Conservation (phyloP, 2,329 filamentous ascomycete species). For the Elsinoe necatrix region DNA sequence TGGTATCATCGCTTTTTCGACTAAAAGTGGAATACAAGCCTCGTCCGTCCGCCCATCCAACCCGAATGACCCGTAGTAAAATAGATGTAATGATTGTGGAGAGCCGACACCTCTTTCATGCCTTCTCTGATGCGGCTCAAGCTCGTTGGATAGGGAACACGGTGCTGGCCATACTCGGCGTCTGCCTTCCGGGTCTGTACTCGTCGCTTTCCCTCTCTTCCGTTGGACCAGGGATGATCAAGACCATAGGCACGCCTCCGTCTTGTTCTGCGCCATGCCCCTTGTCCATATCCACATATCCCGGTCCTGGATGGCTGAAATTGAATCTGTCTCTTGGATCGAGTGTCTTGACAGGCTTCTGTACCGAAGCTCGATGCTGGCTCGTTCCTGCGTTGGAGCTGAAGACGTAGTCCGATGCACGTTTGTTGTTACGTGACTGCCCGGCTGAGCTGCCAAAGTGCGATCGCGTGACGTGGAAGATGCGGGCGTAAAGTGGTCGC, state of each 20-base stretch:
- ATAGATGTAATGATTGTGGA: background rate
- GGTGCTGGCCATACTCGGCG: constrained; percentile 6
- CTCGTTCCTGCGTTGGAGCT: background rate
- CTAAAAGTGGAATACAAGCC: background rate
- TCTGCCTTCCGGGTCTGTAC: background rate
- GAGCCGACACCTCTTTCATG: background rate
- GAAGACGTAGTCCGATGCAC: background rate
- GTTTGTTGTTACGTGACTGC: background rate
- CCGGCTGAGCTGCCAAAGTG: constrained; percentile 1
- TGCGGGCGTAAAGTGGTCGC: constrained; percentile 11
- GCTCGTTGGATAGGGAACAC: constrained; percentile 5
- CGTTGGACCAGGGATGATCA: background rate
- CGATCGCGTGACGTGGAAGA: constrained; percentile 4
- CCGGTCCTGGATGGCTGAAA: constrained; percentile 5
- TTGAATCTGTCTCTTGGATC: constrained; percentile 3
- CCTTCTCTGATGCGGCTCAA: background rate
- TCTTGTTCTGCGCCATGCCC: background rate
- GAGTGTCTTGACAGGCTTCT: background rate
- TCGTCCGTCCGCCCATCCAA: background rate
- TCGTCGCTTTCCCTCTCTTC: constrained; percentile 9
- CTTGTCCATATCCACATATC: constrained; percentile 13
- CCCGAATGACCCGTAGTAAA: background rate
- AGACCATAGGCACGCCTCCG: constrained; percentile 2
- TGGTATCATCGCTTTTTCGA: constrained; percentile 13
- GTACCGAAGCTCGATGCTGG: background rate